Conservation (phyloP, 2,329 filamentous ascomycete species). For the Colletotrichum paranaense region DNA sequence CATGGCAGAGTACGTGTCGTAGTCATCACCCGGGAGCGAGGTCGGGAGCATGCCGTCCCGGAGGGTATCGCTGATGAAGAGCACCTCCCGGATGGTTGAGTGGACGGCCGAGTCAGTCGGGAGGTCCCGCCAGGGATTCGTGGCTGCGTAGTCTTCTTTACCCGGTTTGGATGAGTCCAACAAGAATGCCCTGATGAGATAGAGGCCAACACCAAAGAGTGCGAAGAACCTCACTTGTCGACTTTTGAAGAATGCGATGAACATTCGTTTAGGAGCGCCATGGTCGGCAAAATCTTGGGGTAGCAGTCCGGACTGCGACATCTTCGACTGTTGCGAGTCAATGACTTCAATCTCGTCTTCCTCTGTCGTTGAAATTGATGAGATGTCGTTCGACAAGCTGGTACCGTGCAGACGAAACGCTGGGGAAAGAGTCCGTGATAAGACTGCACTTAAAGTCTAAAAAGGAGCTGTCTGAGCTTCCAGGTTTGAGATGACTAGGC, state of each 20-base stretch:
- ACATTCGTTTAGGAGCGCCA: not conserved
- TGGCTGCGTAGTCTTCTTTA: slow-evolving; percentile 10
- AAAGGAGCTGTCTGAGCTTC: slow-evolving; percentile 17
- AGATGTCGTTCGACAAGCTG: not conserved
- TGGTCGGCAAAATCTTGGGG: not conserved
- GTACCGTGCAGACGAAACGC: not conserved
- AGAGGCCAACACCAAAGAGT: not conserved
- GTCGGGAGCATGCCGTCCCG: slow-evolving; percentile 31
- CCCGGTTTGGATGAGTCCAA: not conserved
- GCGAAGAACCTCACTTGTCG: not conserved
- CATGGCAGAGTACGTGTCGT: slow-evolving; percentile 24
- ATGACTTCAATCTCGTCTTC: not conserved
- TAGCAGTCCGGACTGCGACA: slow-evolving; percentile 14
- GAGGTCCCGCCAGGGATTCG: slow-evolving; percentile 34
- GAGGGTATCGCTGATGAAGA: slow-evolving; percentile 29
- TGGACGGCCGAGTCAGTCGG: slow-evolving; percentile 23
- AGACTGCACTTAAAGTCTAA: not conserved
- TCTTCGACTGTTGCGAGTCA: not conserved
- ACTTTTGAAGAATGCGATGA: not conserved
- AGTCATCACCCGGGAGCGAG: slow-evolving; percentile 20
- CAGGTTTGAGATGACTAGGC: slow-evolving; percentile 22
- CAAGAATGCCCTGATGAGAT: slow-evolving; percentile 9
- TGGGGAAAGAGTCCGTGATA: not conserved
- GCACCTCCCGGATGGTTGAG: slow-evolving; percentile 12
- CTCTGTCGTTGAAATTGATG: not conserved